phyloP scores from a whole-genome alignment of 2,329 filamentous ascomycete species.

The Parastagonospora avenae region DNA sequence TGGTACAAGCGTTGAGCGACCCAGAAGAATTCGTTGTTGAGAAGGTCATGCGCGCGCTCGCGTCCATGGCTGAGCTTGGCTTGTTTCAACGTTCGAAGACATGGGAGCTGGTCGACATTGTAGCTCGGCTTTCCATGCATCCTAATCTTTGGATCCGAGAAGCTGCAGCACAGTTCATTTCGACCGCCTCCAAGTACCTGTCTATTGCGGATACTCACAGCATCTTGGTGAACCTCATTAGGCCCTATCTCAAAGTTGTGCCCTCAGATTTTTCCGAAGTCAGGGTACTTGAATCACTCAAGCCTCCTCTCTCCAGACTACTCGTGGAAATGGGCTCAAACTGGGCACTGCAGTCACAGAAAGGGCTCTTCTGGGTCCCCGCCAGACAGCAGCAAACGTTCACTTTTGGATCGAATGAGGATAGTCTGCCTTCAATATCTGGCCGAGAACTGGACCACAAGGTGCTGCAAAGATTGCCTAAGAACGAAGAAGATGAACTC shows the following conservation, averaged over 20 bases:
- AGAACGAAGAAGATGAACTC: conserved; percentile 90
- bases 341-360: conserved; percentile 84
- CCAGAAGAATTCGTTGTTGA: conserved; percentile 94
- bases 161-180: conserved; percentile 81
- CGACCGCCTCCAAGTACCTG: conserved; percentile 75
- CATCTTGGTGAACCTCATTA: conserved; percentile 78
- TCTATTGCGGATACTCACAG: conserved; percentile 82
- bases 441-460: conserved; percentile 62
- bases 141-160: conserved; percentile 96
- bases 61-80: conserved; percentile 85
- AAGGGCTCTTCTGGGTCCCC: conserved; percentile 85
- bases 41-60: conserved; percentile 83
- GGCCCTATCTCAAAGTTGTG: conserved; percentile 78
- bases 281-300: conserved; percentile 78
- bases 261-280: conserved; percentile 73
- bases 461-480: conserved; percentile 67
- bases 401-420: conserved; percentile 65
- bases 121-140: conserved; percentile 86
- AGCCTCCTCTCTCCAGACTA: conserved; percentile 76
- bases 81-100: conserved; percentile 82
- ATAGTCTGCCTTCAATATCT: conserved; percentile 59
- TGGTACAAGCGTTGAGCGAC: conserved; percentile 93
- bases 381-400: conserved; percentile 73
- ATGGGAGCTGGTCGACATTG: conserved; percentile 85
- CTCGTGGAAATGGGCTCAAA: conserved; percentile 84